A percentile compares a stretch with the other conserved stretches of the same genome.
phyloP scores from a whole-genome alignment of 2,329 filamentous ascomycete species.

The Aspergillus intermedius region DNA sequence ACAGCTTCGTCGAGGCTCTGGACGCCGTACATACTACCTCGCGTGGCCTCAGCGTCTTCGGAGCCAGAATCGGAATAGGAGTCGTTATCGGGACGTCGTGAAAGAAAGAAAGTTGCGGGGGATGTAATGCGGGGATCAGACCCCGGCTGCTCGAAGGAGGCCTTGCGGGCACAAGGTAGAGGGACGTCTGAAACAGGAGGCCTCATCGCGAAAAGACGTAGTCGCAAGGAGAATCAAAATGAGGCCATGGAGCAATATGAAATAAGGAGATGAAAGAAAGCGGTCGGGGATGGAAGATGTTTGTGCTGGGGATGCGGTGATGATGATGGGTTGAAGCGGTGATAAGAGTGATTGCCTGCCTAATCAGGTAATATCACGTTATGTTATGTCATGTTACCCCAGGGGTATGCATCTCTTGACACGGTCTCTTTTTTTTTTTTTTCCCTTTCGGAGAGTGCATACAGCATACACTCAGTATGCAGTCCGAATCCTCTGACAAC shows the following conservation, averaged over 20 bases:
- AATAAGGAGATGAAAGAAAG: neutral
- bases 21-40: constrained; percentile 50
- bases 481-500: no score
- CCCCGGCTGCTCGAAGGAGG: constrained; percentile 27
- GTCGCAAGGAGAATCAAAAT: neutral
- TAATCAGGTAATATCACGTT: constrained; percentile 1
- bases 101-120: constrained; percentile 56
- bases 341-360: neutral
- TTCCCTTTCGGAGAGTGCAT: no score
- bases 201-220: constrained; percentile 28
- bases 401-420: neutral
- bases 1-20: constrained; percentile 52
- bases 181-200: constrained; percentile 29
- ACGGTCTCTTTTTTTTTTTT: no score
- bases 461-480: no score
- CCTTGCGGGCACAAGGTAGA: constrained; percentile 29
- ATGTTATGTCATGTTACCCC: constrained; percentile 8
- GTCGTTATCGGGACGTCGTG: constrained; percentile 47
- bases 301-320: neutral
- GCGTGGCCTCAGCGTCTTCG: constrained; percentile 21
- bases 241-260: neutral
- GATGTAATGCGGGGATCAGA: constrained; percentile 33
- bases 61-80: constrained; percentile 18
- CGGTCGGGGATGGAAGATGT: neutral
- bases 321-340: constrained; percentile 1